Conservation (phyloP, 768 basidiomycete species). For the Boletus bicolor region DNA sequence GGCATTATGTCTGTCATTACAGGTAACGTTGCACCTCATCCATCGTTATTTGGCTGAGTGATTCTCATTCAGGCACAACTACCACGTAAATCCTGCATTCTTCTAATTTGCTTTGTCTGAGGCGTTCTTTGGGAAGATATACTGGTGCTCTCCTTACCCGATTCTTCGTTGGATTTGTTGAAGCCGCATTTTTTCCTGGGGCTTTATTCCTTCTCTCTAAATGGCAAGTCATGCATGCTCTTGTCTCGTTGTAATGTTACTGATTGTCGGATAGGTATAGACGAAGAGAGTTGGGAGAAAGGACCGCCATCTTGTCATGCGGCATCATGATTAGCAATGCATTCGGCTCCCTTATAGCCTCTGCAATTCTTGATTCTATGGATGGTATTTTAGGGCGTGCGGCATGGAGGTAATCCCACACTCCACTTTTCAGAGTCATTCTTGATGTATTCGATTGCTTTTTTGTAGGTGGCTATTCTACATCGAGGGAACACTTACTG, state of each 20-base stretch:
- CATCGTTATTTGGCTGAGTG: not conserved
- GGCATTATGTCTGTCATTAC: slow-evolving; percentile 57
- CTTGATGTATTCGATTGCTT: not conserved
- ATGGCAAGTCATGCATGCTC: slow-evolving; percentile 31
- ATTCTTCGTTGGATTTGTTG: slow-evolving; percentile 76
- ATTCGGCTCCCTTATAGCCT: slow-evolving; percentile 76
- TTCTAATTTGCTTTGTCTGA: not conserved
- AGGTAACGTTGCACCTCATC: slow-evolving; percentile 31
- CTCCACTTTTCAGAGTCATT: not conserved
- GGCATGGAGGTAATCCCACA: slow-evolving; percentile 60
- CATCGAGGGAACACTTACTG: slow-evolving; percentile 59
- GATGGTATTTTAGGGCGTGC: slow-evolving; percentile 62
- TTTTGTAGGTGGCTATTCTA: slow-evolving; percentile 66
- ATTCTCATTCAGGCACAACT: slow-evolving; percentile 36
- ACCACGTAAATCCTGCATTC: slow-evolving; percentile 29
- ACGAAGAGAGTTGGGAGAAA: slow-evolving; percentile 62
- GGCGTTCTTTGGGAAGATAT: slow-evolving; percentile 43
- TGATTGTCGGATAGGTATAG: slow-evolving; percentile 58
- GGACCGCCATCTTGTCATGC: slow-evolving; percentile 66
- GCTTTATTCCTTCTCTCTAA: slow-evolving; percentile 40
- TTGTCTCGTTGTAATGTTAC: slow-evolving; percentile 36
- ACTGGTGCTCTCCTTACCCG: slow-evolving; percentile 61
- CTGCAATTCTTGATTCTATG: slow-evolving; percentile 70
- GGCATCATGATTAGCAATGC: slow-evolving; percentile 79
- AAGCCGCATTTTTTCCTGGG: slow-evolving; percentile 71